These are phyloP conservation scores for Aureobasidium sp. DNA, from an alignment of 2,329 filamentous ascomycete species.

Conservation along the genomic window DNA sequence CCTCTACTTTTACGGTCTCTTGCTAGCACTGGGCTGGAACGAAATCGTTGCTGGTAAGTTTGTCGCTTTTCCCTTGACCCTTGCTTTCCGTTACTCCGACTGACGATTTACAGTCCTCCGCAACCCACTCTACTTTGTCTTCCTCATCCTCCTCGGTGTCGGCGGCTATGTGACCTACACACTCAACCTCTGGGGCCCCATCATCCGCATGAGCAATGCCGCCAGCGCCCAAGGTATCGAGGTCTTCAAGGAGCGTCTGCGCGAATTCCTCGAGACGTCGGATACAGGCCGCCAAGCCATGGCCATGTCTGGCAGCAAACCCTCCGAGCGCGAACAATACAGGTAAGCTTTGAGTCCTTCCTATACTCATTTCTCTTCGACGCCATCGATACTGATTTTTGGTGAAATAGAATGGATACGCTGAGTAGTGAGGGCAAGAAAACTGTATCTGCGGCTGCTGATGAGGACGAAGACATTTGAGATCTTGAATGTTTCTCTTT, in stretches of 20 bases:
- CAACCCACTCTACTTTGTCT: conserved; percentile 87
- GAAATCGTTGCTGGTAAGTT: conserved; percentile 80
- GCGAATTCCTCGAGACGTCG: conserved; percentile 83
- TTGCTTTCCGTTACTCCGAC: background rate
- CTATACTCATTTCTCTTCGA: background rate
- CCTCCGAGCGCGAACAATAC: conserved; percentile 5
- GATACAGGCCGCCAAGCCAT: conserved; percentile 79
- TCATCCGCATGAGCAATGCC: conserved; percentile 90
- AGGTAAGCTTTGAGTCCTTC: background rate
- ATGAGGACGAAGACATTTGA: conserved; percentile 26
- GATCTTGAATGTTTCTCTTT: background rate
- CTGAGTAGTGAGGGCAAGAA: conserved; percentile 39
- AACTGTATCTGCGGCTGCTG: conserved; percentile 21
- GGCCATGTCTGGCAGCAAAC: conserved; percentile 52
- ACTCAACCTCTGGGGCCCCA: conserved; percentile 91
- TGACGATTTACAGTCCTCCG: conserved; percentile 61
- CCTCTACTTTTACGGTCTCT: conserved; percentile 84
- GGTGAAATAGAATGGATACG: conserved; percentile 30
- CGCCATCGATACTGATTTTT: background rate
- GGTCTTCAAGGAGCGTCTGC: conserved; percentile 83
- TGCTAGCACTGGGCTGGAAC: conserved; percentile 95
- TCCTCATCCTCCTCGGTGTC: conserved; percentile 68
- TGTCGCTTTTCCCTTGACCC: background rate
- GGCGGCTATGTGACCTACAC: conserved; percentile 86
- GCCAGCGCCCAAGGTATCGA: conserved; percentile 80